Conservation (phyloP, 495 filamentous ascomycete species). For the Talaromyces liani region DNA sequence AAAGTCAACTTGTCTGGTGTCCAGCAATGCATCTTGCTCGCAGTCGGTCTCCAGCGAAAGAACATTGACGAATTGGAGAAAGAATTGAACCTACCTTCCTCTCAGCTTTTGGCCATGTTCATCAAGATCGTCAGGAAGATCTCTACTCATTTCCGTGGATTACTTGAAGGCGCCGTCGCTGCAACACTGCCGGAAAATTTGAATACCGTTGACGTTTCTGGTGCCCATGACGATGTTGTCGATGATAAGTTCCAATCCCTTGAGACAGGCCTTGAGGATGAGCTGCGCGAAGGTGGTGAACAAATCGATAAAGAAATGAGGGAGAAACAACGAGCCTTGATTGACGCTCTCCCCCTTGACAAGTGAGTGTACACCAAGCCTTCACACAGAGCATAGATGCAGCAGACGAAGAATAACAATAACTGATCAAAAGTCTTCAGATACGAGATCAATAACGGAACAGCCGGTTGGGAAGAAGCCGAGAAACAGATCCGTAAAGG, state of each 20-base stretch:
- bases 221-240: conserved; percentile 56
- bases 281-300: conserved; percentile 76
- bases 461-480: conserved; percentile 70
- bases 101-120: conserved; percentile 91
- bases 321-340: conserved; percentile 74
- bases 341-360: conserved; percentile 82
- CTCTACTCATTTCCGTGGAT: conserved; percentile 59
- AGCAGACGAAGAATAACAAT: conserved; percentile 30
- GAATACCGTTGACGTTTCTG: conserved; percentile 40
- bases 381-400: not conserved
- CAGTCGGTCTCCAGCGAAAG: conserved; percentile 85
- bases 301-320: conserved; percentile 62
- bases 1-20: conserved; percentile 65
- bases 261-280: conserved; percentile 68
- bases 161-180: conserved; percentile 69
- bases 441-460: conserved; percentile 71
- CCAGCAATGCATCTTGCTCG: conserved; percentile 78
- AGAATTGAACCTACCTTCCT: conserved; percentile 64
- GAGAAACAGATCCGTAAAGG: conserved; percentile 65
- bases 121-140: conserved; percentile 91
- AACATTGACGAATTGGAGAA: conserved; percentile 72
- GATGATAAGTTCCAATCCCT: conserved; percentile 61
- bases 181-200: conserved; percentile 58
- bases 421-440: conserved; percentile 45
- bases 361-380: conserved; percentile 50